phyloP scores from a whole-genome alignment of 2,329 filamentous ascomycete species.

The Neocatenulostroma microsporum region DNA sequence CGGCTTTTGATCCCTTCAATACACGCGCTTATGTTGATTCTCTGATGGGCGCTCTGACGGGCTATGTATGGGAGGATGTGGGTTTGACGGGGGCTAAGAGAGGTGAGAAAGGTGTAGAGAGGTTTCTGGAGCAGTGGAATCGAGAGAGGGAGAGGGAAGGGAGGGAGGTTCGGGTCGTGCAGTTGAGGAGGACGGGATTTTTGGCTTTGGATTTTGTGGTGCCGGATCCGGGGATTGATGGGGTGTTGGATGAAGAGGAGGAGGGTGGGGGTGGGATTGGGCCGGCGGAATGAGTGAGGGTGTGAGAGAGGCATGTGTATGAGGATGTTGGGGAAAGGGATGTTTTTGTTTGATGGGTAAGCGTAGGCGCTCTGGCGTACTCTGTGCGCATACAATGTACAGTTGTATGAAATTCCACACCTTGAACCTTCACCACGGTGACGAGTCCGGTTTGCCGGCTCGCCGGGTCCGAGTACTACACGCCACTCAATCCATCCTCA shows the following conservation, averaged over 20 bases:
- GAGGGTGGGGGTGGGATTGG: slow-evolving; percentile 6
- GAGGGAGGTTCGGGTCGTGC: slow-evolving; percentile 64
- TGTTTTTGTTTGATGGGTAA: too few species aligned
- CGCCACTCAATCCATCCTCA: too few species aligned
- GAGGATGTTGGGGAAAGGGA: too few species aligned
- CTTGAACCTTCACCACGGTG: too few species aligned
- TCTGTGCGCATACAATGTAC: too few species aligned
- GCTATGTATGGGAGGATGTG: slow-evolving; percentile 91
- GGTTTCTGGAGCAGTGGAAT: slow-evolving; percentile 86
- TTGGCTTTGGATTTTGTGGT: slow-evolving; percentile 80
- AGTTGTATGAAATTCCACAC: too few species aligned
- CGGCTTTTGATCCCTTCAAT: slow-evolving; percentile 72
- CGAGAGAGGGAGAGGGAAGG: slow-evolving; percentile 49
- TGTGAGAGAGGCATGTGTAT: too few species aligned
- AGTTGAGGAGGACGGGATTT: slow-evolving; percentile 75
- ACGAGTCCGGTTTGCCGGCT: too few species aligned
- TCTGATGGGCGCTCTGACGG: slow-evolving; percentile 70
- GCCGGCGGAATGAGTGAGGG: too few species aligned
- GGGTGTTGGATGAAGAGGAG: slow-evolving; percentile 12
- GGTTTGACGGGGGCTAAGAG: slow-evolving; percentile 70
- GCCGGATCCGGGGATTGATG: slow-evolving; percentile 61
- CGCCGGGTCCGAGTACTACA: too few species aligned
- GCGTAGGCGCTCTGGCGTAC: too few species aligned
- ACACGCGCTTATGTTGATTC: slow-evolving; percentile 72
- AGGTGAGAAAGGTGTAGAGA: slow-evolving; percentile 62